phyloP scores from a whole-genome alignment of 108 stramenopile genomes.

The Cyclostephanos invisitatus region DNA sequence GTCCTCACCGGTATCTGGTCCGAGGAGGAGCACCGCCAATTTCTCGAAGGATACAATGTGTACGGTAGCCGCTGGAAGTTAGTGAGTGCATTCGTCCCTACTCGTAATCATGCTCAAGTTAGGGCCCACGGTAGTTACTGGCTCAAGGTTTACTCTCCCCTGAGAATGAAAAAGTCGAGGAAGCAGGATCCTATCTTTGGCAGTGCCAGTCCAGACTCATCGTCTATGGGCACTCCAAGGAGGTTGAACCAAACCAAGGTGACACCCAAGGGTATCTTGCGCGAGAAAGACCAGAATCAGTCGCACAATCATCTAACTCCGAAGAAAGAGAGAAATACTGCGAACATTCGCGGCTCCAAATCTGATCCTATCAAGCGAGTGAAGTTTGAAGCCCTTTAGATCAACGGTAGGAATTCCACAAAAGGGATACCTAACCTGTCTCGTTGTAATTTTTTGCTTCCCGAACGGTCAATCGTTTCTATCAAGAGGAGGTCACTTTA shows the following conservation, averaged over 20 bases:
- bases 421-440: background rate
- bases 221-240: conserved; percentile 10
- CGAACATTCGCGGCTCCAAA: conserved; percentile 3
- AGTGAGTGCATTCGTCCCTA: conserved; percentile 31
- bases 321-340: conserved; percentile 3
- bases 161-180: conserved; percentile 23
- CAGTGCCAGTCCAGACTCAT: conserved; percentile 1
- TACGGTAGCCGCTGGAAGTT: conserved; percentile 31
- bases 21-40: conserved; percentile 38
- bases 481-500: background rate
- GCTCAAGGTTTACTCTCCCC: conserved; percentile 36
- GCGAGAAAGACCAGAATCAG: conserved; percentile 19
- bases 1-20: conserved; percentile 35
- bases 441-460: background rate
- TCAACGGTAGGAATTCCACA: background rate
- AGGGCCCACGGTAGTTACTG: conserved; percentile 42
- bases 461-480: background rate
- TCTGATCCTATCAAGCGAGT: conserved; percentile 18
- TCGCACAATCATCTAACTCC: conserved; percentile 14
- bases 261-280: conserved; percentile 20
- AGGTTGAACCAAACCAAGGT: conserved; percentile 1
- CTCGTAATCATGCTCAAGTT: conserved; percentile 38
- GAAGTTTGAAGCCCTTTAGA: conserved; percentile 12
- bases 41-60: conserved; percentile 26
- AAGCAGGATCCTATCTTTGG: background rate